phyloP scores from a whole-genome alignment of 225 moss, liverwort and hornwort species.

The Bryum argenteum region DNA sequence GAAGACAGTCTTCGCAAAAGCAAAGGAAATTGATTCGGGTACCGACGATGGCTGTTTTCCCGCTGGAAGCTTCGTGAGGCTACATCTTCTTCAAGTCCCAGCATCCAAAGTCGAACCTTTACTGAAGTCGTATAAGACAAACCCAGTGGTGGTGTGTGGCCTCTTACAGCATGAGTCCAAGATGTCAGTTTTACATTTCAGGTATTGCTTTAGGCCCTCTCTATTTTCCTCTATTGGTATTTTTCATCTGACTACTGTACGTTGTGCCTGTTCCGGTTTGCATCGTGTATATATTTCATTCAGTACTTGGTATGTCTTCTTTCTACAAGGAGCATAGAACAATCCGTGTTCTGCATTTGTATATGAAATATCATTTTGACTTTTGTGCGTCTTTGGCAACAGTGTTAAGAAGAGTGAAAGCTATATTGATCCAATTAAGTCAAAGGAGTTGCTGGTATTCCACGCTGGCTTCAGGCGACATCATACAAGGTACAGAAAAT shows the following conservation, averaged over 20 bases:
- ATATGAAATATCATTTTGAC: conserved; percentile 14
- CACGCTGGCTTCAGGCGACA: conserved; percentile 90
- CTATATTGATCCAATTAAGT: conserved; percentile 73
- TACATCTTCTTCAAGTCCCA: conserved; percentile 75
- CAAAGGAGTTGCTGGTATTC: conserved; percentile 82
- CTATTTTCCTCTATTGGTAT: conserved; percentile 5
- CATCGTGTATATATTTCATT: background rate
- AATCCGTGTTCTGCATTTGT: background rate
- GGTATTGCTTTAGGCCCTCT: conserved; percentile 46
- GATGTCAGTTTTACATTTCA: conserved; percentile 93
- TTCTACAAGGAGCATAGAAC: background rate
- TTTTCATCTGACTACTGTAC: background rate
- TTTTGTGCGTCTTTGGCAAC: conserved; percentile 31
- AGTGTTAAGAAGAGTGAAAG: conserved; percentile 85
- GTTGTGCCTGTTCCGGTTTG: too few relatives aligned
- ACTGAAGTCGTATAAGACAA: conserved; percentile 49
- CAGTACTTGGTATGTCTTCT: background rate
- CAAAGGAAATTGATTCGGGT: conserved; percentile 60
- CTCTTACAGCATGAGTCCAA: conserved; percentile 92
- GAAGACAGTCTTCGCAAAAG: conserved; percentile 72
- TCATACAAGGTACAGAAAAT: conserved; percentile 61
- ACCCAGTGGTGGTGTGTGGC: conserved; percentile 81
- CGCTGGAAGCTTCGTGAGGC: conserved; percentile 70
- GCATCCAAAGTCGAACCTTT: conserved; percentile 52
- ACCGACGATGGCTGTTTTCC: conserved; percentile 56